These are phyloP conservation scores for Podaxis sp. DNA, from an alignment of 768 basidiomycete species.

Conservation along the genomic window DNA sequence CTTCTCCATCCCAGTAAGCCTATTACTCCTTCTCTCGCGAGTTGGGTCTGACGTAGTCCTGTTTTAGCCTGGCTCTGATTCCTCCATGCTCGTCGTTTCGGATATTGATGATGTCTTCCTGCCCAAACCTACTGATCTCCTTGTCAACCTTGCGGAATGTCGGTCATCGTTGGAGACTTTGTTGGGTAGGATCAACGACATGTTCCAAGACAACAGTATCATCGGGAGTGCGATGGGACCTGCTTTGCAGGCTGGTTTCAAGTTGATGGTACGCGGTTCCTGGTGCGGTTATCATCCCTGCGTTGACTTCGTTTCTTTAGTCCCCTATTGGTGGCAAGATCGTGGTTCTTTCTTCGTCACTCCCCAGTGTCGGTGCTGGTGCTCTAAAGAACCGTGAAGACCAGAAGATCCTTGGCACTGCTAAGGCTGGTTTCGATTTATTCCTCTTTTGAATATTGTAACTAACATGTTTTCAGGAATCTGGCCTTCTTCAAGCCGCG, in stretches of 20 bases:
- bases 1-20: slow-evolving; percentile 84
- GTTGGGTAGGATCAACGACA: no score
- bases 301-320: slow-evolving; percentile 30
- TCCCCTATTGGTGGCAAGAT: slow-evolving; percentile 94
- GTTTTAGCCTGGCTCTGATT: slow-evolving; percentile 65
- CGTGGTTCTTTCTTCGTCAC: slow-evolving; percentile 74
- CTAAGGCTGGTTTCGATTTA: slow-evolving; percentile 53
- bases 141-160: slow-evolving; percentile 86
- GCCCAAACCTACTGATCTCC: slow-evolving; percentile 93
- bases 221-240: slow-evolving; percentile 94
- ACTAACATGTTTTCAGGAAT: slow-evolving; percentile 54
- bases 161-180: no score
- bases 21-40: not conserved
- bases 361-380: slow-evolving; percentile 88
- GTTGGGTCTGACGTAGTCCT: not conserved
- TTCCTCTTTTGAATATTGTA: not conserved
- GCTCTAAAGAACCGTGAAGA: slow-evolving; percentile 96
- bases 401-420: slow-evolving; percentile 90
- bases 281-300: not conserved
- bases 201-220: slow-evolving; percentile 76
- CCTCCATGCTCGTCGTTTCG: slow-evolving; percentile 94
- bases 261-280: slow-evolving; percentile 66
- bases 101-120: slow-evolving; percentile 97
- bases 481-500: slow-evolving; percentile 86
- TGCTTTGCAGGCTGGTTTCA: slow-evolving; percentile 93